phyloP scores from a whole-genome alignment of 2,329 filamentous ascomycete genomes.

The Graphilbum fragrans region DNA sequence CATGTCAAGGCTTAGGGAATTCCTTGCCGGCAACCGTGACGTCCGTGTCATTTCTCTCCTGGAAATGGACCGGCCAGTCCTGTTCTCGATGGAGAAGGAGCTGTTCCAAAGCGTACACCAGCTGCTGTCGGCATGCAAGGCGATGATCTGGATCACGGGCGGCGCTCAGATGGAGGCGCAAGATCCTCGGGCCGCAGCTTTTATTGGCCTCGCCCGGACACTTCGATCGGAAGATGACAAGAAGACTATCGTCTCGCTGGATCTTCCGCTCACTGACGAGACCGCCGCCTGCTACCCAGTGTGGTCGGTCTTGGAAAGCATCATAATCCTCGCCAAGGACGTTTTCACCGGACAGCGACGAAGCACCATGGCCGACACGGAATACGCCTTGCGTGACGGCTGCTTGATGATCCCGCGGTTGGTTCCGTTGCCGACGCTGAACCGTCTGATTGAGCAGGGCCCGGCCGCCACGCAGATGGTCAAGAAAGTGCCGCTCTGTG shows the following conservation, averaged over 20 bases:
- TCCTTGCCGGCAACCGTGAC: background rate
- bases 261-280: no score
- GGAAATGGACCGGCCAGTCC: slow-evolving; percentile 19
- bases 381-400: slow-evolving; percentile 19
- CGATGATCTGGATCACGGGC: slow-evolving; percentile 35
- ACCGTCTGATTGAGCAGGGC: slow-evolving; percentile 27
- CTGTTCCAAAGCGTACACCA: slow-evolving; percentile 28
- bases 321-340: slow-evolving; percentile 1
- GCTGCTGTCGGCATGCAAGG: slow-evolving; percentile 22
- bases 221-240: slow-evolving; percentile 35
- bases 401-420: slow-evolving; percentile 28
- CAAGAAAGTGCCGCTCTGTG: background rate
- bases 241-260: slow-evolving; percentile 30
- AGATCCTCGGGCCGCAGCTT: slow-evolving; percentile 23
- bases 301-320: no score
- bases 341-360: slow-evolving; percentile 4
- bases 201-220: slow-evolving; percentile 33
- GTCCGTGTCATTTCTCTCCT: slow-evolving; percentile 27
- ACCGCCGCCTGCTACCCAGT: no score
- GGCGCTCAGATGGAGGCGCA: slow-evolving; percentile 24
- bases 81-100: slow-evolving; percentile 26
- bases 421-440: slow-evolving; percentile 24
- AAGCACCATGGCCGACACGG: slow-evolving; percentile 12
- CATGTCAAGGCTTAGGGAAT: background rate
- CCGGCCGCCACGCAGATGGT: background rate